These are phyloP conservation scores for Xylaria sp. DNA, from an alignment of 2,329 filamentous ascomycete species.

Conservation along the genomic window DNA sequence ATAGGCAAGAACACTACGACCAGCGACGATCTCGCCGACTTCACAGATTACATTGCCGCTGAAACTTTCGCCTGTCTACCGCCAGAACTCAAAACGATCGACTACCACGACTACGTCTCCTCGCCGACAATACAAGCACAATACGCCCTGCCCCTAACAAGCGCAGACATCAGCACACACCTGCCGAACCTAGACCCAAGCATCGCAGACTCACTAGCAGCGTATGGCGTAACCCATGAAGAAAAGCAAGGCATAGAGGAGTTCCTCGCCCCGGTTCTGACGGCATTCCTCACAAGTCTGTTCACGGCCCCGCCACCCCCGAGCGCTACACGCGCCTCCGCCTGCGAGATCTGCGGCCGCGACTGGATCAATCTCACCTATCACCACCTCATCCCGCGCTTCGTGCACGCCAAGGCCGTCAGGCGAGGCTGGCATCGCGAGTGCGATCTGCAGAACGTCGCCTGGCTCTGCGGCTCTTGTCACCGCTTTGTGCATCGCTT, in stretches of 20 bases:
- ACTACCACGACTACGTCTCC: constrained; percentile 67
- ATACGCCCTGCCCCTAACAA: constrained; percentile 69
- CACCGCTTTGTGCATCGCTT: constrained; percentile 85
- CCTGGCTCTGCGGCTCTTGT: constrained; percentile 87
- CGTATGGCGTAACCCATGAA: constrained; percentile 72
- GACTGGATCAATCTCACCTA: constrained; percentile 82
- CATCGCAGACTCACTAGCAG: constrained; percentile 73
- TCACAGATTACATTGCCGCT: constrained; percentile 80
- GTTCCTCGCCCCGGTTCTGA: constrained; percentile 73
- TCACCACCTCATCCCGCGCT: constrained; percentile 86
- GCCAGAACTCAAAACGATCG: constrained; percentile 67
- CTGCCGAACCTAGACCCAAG: constrained; percentile 67
- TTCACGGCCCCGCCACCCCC: constrained; percentile 74
- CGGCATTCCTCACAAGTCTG: constrained; percentile 68
- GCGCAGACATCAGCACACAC: constrained; percentile 61
- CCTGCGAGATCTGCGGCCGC: constrained; percentile 81
- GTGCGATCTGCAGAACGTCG: constrained; percentile 81
- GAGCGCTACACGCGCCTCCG: constrained; percentile 63
- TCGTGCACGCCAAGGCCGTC: constrained; percentile 78
- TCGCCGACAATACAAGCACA: constrained; percentile 60
- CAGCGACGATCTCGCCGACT: constrained; percentile 79
- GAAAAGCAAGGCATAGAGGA: constrained; percentile 57
- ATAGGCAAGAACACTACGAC: constrained; percentile 41
- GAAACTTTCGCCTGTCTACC: constrained; percentile 77
- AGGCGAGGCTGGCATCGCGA: constrained; percentile 83